Conservation (phyloP, 306 rosid genomes). For the Parietaria judaica region DNA sequence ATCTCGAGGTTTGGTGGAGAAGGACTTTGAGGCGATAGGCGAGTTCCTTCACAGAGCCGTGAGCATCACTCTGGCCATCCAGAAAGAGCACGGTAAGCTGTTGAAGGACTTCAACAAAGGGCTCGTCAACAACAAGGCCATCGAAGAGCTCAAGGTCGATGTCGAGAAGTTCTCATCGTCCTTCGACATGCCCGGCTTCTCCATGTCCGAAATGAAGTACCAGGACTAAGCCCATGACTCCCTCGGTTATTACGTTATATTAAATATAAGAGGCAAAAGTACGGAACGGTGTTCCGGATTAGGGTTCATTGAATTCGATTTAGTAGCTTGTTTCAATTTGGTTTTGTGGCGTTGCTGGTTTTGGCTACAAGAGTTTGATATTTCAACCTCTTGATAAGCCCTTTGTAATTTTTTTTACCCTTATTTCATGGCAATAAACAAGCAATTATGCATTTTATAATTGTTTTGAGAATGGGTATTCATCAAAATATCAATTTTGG, state of each 20-base stretch:
- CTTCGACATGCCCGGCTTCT: slow-evolving; percentile 89
- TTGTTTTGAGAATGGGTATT: no score
- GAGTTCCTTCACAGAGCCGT: slow-evolving; percentile 94
- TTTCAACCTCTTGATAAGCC: slow-evolving; percentile 1
- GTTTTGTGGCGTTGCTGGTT: not conserved
- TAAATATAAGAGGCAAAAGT: not conserved
- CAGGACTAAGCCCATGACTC: slow-evolving; percentile 44
- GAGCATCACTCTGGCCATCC: slow-evolving; percentile 57
- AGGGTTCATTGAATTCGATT: not conserved
- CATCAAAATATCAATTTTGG: no score
- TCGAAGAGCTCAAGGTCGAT: slow-evolving; percentile 70
- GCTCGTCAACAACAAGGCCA: slow-evolving; percentile 65
- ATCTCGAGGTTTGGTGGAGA: slow-evolving; percentile 84
- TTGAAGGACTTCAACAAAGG: slow-evolving; percentile 98
- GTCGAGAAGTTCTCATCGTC: slow-evolving; percentile 72
- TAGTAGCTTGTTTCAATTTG: slow-evolving; percentile 2
- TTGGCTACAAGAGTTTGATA: slow-evolving; percentile 11
- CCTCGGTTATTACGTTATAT: not conserved
- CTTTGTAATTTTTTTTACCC: slow-evolving; percentile 9
- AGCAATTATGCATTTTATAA: not conserved
- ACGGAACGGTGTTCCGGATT: no score
- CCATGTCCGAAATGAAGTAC: slow-evolving; percentile 71
- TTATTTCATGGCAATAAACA: slow-evolving; percentile 7
- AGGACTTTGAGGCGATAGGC: slow-evolving; percentile 87
- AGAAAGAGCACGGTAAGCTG: slow-evolving; percentile 71